Base-by-base conservation (phyloP, 768 basidiomycete species). In the Cyclocybe cylindracea region DNA sequence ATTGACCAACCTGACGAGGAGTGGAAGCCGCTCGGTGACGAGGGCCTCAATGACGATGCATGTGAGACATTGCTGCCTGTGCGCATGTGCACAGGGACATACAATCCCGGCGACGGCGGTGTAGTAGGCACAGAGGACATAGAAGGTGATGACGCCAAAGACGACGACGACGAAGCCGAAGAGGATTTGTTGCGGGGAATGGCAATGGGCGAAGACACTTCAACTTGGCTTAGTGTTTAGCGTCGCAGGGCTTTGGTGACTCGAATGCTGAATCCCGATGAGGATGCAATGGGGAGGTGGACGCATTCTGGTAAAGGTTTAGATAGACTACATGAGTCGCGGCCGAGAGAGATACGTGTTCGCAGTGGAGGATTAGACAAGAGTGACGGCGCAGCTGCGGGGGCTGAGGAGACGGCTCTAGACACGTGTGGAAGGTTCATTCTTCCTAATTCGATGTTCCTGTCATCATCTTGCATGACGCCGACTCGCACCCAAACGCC, bases 201-300 rank as follows among this genome's bases (percentile, higher is more conserved):
- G 29, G 58, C 39, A 39, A 59, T 57, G 13, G 60, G 55, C 16
- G 53, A 55, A 32, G 58, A 54, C 55, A 62, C 58, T 39, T 31
- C 36, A 6, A 38, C 14, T 34, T 24, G 24, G n/a, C n/a, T n/a
- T n/a, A n/a, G 24, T 24, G 24, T 5, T 24, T 24, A 24, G 24
- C 24, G 24, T 24, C 24, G 24, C 2, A 24, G 24, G 24, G 5
- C 3, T 24, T 24, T 24, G 24, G 24, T 24, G 24, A 24, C 24
- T 24, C 24, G 24, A 24, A 24, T 24, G 24, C 24, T 24, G 24
- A 24, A 24, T 24, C 24, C 24, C 5, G 24, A 24, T 5, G 24
- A 24, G 24, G 24, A 24, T 11, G n/a, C 29, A 18, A 42, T 44
- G 37, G 32, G 4, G 13, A 32, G 35, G n/a, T 6, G 35, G 32